Percentiles rank a stretch among this genome's conserved stretches.
Evolutionary conservation across 1,284 basidiomycete species (phyloP).

Genomic region (Puccinia sorghi): DNA sequence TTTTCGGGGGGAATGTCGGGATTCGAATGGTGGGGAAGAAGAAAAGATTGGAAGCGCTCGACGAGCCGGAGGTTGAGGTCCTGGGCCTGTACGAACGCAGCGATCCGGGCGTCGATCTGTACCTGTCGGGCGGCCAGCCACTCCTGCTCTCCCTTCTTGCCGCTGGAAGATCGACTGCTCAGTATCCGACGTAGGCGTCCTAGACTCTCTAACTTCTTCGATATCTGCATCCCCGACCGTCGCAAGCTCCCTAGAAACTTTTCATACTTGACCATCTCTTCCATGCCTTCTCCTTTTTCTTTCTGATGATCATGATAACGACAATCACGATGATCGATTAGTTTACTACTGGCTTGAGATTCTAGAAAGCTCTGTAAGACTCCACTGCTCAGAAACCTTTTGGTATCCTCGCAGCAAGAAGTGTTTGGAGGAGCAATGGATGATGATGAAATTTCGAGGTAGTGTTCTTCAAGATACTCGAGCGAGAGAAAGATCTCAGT

Average conservation of each 20-base stretch:
- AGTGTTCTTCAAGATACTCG: not conserved
- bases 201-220: not conserved
- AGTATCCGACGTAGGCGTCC: not conserved
- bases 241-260: not conserved
- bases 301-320: too few species aligned
- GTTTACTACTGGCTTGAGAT: not conserved
- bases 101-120: not conserved
- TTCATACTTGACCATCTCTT: not conserved
- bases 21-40: not conserved
- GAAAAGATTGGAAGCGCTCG: not conserved
- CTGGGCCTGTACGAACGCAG: not conserved
- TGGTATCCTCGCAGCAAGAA: not conserved
- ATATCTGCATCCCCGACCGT: not conserved
- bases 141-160: not conserved
- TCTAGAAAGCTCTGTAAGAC: not conserved
- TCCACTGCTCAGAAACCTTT: constrained; percentile 4
- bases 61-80: not conserved
- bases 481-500: not conserved
- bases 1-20: not conserved
- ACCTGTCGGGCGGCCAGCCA: not conserved
- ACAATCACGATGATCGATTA: not conserved
- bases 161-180: not conserved
- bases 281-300: not conserved
- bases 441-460: not conserved
- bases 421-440: not conserved